Evolutionary conservation across 495 filamentous ascomycete species (phyloP), one percentile per base, ranked within the genome.

Genomic region (Chaetomium tenue): DNA sequence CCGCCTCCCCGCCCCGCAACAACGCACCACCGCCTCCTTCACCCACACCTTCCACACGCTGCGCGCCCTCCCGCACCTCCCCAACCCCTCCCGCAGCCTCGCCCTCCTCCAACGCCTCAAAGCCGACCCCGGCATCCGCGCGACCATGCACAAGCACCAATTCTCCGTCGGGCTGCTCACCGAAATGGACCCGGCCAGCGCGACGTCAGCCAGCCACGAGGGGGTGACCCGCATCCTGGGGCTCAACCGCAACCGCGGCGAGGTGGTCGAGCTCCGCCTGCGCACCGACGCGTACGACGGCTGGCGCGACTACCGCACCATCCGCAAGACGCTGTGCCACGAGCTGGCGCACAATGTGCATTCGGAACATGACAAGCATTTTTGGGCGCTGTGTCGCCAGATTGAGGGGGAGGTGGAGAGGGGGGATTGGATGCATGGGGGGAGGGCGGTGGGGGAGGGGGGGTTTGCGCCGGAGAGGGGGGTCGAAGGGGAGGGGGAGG

Each of bases 241-340:
- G 0, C 76, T 97, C 39, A 98, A 98, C 71, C 80, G 92, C 15
- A 97, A 97, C 71, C 77, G 80, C 9, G 94, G 94, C 60, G 88
- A 96, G 77, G 89, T 92, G 0, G 97, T 98, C 63, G 94, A 97
- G 84, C 77, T 98, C 56, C 79, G 94, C 0, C 75, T 98, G 44
- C 82, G 94, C 16, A 97, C 94, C 7, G 94, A 98, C 76, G 91
- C 90, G 16, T 93, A 93, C 74, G 93, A 96, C 74, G 94, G 94
- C 7, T 98, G 93, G 68, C 76, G 94, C 20, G 90, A 97, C 72
- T 98, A 98, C 71, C 86, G 88, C 64, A 90, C 86, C 0, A 95
- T 98, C 33, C 82, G 94, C 50, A 91, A 90, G 69, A 97, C 94
- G 69, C 81, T 98, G 33, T 97, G 93, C 71, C 94, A 98, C 73